These are phyloP conservation scores for Rhododendron henanense DNA, from an alignment of 148 eudicot species.

Conservation along the genomic window DNA sequence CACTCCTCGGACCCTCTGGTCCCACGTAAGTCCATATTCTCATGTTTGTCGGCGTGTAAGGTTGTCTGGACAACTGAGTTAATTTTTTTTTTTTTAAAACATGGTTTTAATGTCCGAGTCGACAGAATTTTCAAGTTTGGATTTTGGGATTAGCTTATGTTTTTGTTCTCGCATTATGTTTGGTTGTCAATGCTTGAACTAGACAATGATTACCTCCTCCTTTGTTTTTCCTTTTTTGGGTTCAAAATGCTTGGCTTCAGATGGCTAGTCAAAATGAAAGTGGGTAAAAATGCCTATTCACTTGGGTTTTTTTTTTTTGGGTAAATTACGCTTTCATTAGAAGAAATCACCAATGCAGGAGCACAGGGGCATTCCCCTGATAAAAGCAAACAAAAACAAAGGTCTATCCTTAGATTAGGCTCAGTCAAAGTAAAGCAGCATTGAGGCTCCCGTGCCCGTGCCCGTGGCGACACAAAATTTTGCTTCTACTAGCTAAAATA, in stretches of 20 bases:
- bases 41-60: not conserved
- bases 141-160: not conserved
- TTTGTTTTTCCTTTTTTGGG: not conserved
- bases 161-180: not conserved
- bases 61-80: not conserved
- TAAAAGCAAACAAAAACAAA: no score
- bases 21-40: conserved; percentile 36
- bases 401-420: no score
- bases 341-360: no score
- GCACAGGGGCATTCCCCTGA: no score
- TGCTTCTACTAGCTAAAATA: not conserved
- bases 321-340: no score
- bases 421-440: no score
- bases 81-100: no score
- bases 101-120: not conserved
- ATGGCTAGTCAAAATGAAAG: not conserved
- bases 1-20: conserved; percentile 77
- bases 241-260: not conserved
- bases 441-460: not conserved
- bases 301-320: not conserved
- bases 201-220: not conserved
- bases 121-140: not conserved
- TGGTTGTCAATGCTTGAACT: not conserved
- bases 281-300: not conserved
- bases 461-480: not conserved